Evolutionary conservation across 1,284 basidiomycete species (phyloP).

Genomic region (Trichosporon coremiiforme): DNA sequence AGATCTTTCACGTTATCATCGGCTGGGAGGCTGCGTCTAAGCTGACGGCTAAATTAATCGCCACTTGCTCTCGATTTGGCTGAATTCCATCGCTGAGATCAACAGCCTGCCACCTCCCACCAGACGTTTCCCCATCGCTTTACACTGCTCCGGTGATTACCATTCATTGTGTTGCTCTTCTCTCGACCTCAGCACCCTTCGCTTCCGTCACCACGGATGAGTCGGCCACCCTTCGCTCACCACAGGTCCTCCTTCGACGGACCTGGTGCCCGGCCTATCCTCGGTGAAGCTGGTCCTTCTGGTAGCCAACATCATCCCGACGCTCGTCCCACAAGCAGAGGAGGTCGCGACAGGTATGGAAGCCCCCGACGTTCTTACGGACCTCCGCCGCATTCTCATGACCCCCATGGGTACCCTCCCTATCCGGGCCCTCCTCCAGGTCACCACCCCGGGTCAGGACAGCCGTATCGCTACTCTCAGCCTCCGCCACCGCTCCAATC

Average conservation of each 20-base stretch:
- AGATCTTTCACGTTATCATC: not conserved
- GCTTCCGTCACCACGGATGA: constrained; percentile 16
- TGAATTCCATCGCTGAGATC: not conserved
- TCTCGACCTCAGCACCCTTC: not conserved
- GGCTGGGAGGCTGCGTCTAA: not conserved
- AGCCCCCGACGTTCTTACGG: constrained; percentile 10
- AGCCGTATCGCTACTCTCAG: not conserved
- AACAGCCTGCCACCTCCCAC: not conserved
- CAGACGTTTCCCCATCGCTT: not conserved
- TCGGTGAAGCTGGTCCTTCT: constrained; percentile 29
- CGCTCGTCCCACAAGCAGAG: not conserved
- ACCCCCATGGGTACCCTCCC: not conserved
- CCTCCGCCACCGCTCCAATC: constrained; percentile 4
- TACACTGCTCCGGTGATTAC: not conserved
- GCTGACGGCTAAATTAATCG: not conserved
- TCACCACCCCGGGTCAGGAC: not conserved
- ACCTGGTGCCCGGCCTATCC: constrained; percentile 36
- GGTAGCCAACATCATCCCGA: constrained; percentile 11
- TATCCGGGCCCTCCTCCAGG: not conserved
- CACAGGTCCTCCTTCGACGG: constrained; percentile 32
- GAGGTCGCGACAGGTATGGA: not conserved
- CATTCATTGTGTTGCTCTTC: constrained; percentile 9
- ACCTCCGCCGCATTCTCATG: not conserved
- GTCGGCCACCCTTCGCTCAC: constrained; percentile 14
- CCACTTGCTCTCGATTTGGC: not conserved